Conservation (phyloP, 345 rosid genomes). For the Populus euphratica region DNA sequence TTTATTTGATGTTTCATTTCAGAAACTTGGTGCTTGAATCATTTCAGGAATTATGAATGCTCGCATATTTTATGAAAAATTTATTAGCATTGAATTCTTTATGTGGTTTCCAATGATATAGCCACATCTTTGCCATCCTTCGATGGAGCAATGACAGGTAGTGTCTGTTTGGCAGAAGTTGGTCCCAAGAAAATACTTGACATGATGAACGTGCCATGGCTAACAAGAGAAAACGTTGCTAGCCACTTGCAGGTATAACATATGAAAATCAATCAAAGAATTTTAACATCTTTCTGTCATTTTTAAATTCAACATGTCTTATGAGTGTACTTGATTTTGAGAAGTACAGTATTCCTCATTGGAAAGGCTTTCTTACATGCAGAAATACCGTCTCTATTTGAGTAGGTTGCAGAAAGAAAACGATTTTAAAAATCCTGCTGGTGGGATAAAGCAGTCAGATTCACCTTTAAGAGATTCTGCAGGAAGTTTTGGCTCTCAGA, state of each 20-base stretch:
- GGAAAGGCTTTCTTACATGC: constrained; percentile 24
- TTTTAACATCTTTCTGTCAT: background rate
- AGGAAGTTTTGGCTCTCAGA: constrained; percentile 38
- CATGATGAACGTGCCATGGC: constrained; percentile 93
- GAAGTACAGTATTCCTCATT: constrained; percentile 6
- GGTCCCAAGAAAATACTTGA: constrained; percentile 96
- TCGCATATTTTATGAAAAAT: background rate
- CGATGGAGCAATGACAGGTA: constrained; percentile 25
- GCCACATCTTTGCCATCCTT: constrained; percentile 21
- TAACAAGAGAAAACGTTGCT: constrained; percentile 93
- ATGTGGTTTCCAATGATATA: constrained; percentile 21
- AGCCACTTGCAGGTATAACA: constrained; percentile 82
- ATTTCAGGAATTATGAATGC: background rate
- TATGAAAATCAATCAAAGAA: background rate
- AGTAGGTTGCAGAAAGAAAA: constrained; percentile 72
- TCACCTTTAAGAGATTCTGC: constrained; percentile 43
- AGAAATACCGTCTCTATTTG: constrained; percentile 95
- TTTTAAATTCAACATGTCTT: background rate
- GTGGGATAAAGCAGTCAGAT: constrained; percentile 59
- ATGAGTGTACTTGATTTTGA: background rate
- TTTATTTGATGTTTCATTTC: constrained; percentile 2
- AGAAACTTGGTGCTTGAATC: constrained; percentile 1
- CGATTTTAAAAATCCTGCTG: constrained; percentile 41
- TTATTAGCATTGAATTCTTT: constrained; percentile 4
- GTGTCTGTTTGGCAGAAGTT: constrained; percentile 70